Evolutionary conservation across 768 basidiomycete genomes (phyloP).

Genomic region (Naematelia encephala): DNA sequence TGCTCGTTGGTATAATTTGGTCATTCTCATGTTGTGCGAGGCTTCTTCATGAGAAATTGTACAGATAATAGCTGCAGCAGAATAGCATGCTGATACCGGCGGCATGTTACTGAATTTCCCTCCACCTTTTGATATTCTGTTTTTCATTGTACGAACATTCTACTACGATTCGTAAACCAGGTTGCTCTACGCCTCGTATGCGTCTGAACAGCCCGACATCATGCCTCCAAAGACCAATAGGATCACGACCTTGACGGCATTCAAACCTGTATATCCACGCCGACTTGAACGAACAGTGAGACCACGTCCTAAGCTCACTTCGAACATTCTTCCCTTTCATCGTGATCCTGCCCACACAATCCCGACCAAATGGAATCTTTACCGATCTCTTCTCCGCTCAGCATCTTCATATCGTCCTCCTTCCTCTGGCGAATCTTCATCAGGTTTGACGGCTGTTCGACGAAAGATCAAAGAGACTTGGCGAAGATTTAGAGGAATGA

Average conservation of each 20-base stretch:
- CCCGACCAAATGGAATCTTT: slow-evolving; percentile 74
- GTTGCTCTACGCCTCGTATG: neutral
- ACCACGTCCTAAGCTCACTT: neutral
- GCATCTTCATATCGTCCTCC: slow-evolving; percentile 15
- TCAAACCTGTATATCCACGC: neutral
- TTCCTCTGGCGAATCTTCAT: neutral
- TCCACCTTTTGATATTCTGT: neutral
- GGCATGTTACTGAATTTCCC: neutral
- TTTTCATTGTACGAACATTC: neutral
- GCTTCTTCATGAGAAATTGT: no score
- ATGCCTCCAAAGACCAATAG: neutral
- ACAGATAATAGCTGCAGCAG: no score
- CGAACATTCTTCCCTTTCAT: slow-evolving; percentile 61
- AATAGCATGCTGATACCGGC: neutral
- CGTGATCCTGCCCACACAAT: slow-evolving; percentile 67
- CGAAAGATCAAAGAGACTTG: slow-evolving; percentile 15
- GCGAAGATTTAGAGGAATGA: slow-evolving; percentile 11
- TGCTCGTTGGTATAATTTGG: no score
- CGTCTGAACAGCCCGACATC: neutral
- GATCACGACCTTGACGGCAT: neutral
- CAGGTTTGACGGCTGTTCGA: slow-evolving; percentile 4
- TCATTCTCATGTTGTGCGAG: no score
- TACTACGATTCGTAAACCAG: no score
- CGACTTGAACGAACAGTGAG: neutral
- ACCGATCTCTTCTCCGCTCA: slow-evolving; percentile 63